Evolutionary conservation across 768 basidiomycete genomes (phyloP).

Genomic region (Flagelloscypha sp.): DNA sequence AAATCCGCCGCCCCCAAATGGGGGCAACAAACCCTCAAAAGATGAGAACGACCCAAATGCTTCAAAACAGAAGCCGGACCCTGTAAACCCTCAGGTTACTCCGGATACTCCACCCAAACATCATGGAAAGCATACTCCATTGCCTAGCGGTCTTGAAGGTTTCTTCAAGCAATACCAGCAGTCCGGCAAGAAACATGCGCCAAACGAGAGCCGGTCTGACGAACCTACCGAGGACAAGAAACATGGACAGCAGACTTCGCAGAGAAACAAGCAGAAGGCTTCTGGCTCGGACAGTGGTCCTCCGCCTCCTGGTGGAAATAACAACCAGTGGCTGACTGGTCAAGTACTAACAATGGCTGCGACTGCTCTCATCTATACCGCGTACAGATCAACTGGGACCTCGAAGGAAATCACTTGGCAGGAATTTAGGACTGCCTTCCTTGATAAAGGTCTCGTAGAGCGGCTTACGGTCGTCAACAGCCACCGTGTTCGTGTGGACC

Average conservation of each 20-base stretch:
- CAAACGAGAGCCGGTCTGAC: not conserved
- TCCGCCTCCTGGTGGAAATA: constrained; percentile 39
- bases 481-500: constrained; percentile 80
- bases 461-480: constrained; percentile 89
- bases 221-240: constrained; percentile 15
- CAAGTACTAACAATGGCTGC: constrained; percentile 53
- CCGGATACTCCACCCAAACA: constrained; percentile 24
- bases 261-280: constrained; percentile 24
- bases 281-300: constrained; percentile 32
- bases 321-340: constrained; percentile 43
- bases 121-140: constrained; percentile 23
- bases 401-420: constrained; percentile 98
- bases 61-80: constrained; percentile 1
- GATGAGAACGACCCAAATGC: constrained; percentile 17
- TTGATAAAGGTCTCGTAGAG: constrained; percentile 93
- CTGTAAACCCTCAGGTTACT: not conserved
- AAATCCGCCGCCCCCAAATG: constrained; percentile 21
- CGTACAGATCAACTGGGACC: constrained; percentile 38
- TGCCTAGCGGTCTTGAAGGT: constrained; percentile 66
- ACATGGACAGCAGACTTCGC: constrained; percentile 33
- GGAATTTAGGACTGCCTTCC: constrained; percentile 95
- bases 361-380: constrained; percentile 58
- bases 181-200: constrained; percentile 6
- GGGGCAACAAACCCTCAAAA: constrained; percentile 18
- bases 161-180: constrained; percentile 65